Evolutionary conservation across 345 rosid species (phyloP).

Genomic region (Lenwebbia sp.): DNA sequence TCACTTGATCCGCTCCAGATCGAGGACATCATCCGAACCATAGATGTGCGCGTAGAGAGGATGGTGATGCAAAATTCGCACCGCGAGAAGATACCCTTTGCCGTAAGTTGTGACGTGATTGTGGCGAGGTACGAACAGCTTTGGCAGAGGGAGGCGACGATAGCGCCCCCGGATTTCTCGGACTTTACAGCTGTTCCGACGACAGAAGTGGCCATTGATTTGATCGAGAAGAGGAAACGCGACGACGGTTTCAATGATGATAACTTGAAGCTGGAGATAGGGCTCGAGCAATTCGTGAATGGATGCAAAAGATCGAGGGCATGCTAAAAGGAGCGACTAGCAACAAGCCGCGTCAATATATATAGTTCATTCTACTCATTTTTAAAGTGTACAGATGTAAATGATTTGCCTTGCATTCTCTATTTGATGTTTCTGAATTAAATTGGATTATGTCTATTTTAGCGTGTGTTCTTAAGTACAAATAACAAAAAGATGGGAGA

Average conservation of each 20-base stretch:
- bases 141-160: neutral
- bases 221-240: neutral
- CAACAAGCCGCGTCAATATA: neutral
- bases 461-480: no score
- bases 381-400: neutral
- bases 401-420: neutral
- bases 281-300: neutral
- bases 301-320: neutral
- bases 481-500: no score
- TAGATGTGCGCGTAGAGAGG: neutral
- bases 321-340: neutral
- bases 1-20: neutral
- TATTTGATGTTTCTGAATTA: neutral
- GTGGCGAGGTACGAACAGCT: neutral
- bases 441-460: neutral
- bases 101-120: neutral
- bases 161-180: neutral
- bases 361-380: no score
- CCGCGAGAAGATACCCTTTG: neutral
- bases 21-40: neutral
- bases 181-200: neutral
- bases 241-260: neutral
- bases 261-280: neutral
- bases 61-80: neutral
- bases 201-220: neutral